These are phyloP conservation scores for Lindgomyces ingoldianus DNA, from an alignment of 495 filamentous ascomycete species.

Conservation along the genomic window DNA sequence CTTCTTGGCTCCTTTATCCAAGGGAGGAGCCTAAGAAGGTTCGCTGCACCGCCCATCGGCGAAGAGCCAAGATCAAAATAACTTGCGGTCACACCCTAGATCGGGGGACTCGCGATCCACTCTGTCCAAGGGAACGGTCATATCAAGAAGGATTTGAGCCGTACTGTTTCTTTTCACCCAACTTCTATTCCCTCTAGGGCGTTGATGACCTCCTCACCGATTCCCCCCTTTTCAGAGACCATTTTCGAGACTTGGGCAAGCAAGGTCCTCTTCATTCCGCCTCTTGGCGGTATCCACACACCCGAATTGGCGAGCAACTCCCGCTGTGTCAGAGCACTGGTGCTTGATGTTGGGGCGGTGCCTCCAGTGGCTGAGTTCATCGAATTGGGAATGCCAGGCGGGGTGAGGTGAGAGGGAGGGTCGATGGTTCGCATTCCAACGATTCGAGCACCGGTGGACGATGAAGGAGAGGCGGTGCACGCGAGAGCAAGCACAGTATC, in stretches of 20 bases:
- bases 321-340: slow-evolving; percentile 48
- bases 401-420: slow-evolving; percentile 68
- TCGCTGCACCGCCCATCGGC: too few relatives aligned
- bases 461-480: slow-evolving; percentile 45
- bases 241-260: slow-evolving; percentile 61
- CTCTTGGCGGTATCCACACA: slow-evolving; percentile 76
- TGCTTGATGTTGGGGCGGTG: slow-evolving; percentile 46
- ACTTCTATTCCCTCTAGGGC: slow-evolving; percentile 62
- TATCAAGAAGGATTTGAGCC: too few relatives aligned
- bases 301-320: slow-evolving; percentile 63
- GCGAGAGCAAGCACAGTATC: slow-evolving; percentile 72
- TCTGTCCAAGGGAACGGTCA: too few relatives aligned
- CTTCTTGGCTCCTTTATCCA: too few relatives aligned
- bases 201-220: slow-evolving; percentile 80
- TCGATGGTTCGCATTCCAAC: slow-evolving; percentile 69
- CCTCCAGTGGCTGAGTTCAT: slow-evolving; percentile 64
- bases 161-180: slow-evolving; percentile 17
- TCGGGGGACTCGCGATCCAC: too few relatives aligned
- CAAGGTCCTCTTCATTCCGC: slow-evolving; percentile 69
- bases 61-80: too few relatives aligned
- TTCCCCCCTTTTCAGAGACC: slow-evolving; percentile 58
- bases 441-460: slow-evolving; percentile 48
- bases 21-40: too few relatives aligned
- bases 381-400: slow-evolving; percentile 68
- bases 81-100: too few relatives aligned